phyloP scores from a whole-genome alignment of 148 eudicot genomes.

The Fagopyrum esculentum region DNA sequence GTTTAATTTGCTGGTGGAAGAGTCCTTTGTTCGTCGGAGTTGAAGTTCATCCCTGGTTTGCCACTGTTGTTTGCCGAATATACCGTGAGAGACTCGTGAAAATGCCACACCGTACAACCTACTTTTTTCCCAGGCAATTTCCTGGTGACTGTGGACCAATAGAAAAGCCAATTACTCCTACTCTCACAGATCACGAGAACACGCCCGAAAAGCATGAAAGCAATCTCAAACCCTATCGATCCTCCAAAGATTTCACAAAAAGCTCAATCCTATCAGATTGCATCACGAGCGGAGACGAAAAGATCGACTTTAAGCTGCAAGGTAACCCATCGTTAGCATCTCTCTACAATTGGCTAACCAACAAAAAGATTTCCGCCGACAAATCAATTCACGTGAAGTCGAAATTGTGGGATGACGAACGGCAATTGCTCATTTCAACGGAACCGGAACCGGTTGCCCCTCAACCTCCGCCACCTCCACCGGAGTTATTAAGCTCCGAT shows the following conservation, averaged over 20 bases:
- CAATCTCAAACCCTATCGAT: background rate
- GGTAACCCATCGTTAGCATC: background rate
- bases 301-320: background rate
- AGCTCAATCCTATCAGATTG: background rate
- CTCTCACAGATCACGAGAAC: conserved; percentile 29
- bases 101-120: conserved; percentile 73
- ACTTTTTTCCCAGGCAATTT: conserved; percentile 78
- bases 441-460: conserved; percentile 9
- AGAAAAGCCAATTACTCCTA: background rate
- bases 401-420: conserved; percentile 20
- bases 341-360: conserved; percentile 9
- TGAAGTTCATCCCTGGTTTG: no score
- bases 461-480: background rate
- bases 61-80: no score
- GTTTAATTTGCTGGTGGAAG: no score
- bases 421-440: conserved; percentile 26
- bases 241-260: background rate
- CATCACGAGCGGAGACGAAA: background rate
- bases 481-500: conserved; percentile 24
- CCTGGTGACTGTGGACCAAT: conserved; percentile 31
- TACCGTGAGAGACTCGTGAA: conserved; percentile 12
- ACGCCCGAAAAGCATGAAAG: background rate
- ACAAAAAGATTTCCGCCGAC: background rate
- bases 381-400: background rate
- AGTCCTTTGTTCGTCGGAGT: no score